Percentiles rank a stretch among this genome's conserved stretches.
These are phyloP conservation scores for Talaromyces atroroseus DNA, from an alignment of 2,329 filamentous ascomycete species.

Conservation along the genomic window DNA sequence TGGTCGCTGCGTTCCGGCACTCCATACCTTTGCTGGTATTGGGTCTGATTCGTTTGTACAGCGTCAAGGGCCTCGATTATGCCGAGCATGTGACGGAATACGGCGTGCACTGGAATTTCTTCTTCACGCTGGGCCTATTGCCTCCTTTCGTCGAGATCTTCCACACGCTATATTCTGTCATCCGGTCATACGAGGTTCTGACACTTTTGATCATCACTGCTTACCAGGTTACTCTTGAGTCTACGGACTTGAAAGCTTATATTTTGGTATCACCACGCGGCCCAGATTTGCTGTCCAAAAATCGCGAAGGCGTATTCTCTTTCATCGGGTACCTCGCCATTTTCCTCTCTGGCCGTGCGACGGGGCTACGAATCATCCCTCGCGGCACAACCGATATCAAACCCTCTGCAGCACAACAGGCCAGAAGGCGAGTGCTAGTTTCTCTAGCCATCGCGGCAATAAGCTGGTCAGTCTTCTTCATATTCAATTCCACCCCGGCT, in stretches of 20 bases:
- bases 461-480: constrained; percentile 67
- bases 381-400: constrained; percentile 46
- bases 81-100: constrained; percentile 97
- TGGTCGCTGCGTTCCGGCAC: constrained; percentile 67
- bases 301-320: constrained; percentile 92
- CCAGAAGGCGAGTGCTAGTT: constrained; percentile 54
- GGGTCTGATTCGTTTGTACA: constrained; percentile 74
- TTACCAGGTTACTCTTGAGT: constrained; percentile 74
- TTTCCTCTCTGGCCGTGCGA: constrained; percentile 81
- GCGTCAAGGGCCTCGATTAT: constrained; percentile 91
- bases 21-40: constrained; percentile 76
- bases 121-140: constrained; percentile 87
- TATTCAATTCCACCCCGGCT: constrained; percentile 59
- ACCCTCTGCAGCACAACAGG: constrained; percentile 28
- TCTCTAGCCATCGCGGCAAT: constrained; percentile 60
- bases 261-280: constrained; percentile 74
- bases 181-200: constrained; percentile 73
- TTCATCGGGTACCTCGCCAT: constrained; percentile 92
- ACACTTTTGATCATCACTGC: constrained; percentile 61
- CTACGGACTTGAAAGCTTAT: constrained; percentile 71
- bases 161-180: constrained; percentile 61
- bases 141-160: constrained; percentile 84
- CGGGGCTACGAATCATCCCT: constrained; percentile 74
- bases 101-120: constrained; percentile 99
- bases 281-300: constrained; percentile 74